Base-by-base conservation (phyloP, 768 basidiomycete genomes). In the Kockovaella imperatae region DNA sequence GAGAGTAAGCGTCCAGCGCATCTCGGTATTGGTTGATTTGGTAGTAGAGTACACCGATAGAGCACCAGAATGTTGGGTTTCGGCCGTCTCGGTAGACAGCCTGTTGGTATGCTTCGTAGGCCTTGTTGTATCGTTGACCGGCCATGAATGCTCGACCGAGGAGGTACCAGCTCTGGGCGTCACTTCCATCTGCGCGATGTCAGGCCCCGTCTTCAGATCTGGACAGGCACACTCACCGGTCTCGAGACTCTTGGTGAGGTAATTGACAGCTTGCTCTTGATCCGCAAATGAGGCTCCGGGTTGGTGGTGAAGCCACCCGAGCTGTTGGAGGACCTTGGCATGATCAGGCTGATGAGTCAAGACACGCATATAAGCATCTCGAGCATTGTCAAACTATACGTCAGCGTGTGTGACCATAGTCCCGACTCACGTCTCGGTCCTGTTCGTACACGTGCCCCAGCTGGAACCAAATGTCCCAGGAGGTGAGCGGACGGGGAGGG, bases 21-120 rank as follows among this genome's bases (percentile, higher is more conserved):
- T 99, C 95, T 44, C 91, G 88, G 76, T 87, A 99, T 69, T 99
- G 95, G 73, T 96, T 97, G 76, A 99, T 96, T 69, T 99, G 91
- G 78, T 95, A 99, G 71, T 99, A 99, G 1, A 99, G 79, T 0
- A 99, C 95, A 39, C 95, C 95, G 63, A 99, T 99, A 20, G 89
- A 93, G 70, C 93, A 97, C 95, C 95, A 97, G 73, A 96, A 99
- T 0, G 95, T 96, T 0, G 95, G 95, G 69, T 97, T 99, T 50
- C 90, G 87, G 18, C 93, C 95, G 64, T 99, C 95, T 45, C 93
- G 86, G 73, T 97, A 97, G 15, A 99, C 90, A 17, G 95, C 93
- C 72, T 99, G 95, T 63, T 99, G 95, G 69, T 97, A 97, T 0
- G 91, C 91, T 71, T 99, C 93, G 74, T 99, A 97, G 15, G 95